These are phyloP conservation scores for Neurospora sp. DNA, from an alignment of 495 filamentous ascomycete genomes.

Conservation along the genomic window DNA sequence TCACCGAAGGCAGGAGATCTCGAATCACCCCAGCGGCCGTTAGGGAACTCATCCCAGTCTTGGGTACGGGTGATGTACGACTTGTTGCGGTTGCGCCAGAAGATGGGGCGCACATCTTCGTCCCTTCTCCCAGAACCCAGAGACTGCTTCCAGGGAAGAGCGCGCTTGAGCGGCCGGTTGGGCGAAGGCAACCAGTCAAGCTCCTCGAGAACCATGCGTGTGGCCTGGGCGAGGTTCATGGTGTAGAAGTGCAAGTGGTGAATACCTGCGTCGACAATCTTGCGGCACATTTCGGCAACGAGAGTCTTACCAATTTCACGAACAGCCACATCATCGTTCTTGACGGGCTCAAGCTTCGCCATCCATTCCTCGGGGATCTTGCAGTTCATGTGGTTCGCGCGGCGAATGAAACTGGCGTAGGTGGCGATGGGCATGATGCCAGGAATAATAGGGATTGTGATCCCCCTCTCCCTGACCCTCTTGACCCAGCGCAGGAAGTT, in stretches of 20 bases:
- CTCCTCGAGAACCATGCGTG: conserved; percentile 86
- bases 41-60: conserved; percentile 99
- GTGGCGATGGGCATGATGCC: conserved; percentile 99
- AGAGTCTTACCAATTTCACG: conserved; percentile 81
- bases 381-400: conserved; percentile 81
- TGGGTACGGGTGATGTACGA: conserved; percentile 93
- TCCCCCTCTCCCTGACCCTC: conserved; percentile 73
- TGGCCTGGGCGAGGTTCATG: conserved; percentile 96
- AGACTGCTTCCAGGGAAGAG: conserved; percentile 91
- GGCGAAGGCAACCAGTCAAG: conserved; percentile 68
- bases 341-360: conserved; percentile 75
- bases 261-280: conserved; percentile 71
- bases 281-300: conserved; percentile 85
- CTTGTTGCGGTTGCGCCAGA: conserved; percentile 95
- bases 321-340: conserved; percentile 91
- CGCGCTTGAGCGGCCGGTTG: conserved; percentile 64
- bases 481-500: conserved; percentile 85
- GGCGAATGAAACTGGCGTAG: conserved; percentile 79
- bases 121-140: conserved; percentile 76
- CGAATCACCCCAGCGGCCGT: conserved; percentile 97
- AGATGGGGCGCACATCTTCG: conserved; percentile 97
- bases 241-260: conserved; percentile 96
- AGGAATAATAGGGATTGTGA: conserved; percentile 84
- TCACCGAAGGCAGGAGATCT: conserved; percentile 95
- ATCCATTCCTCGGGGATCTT: conserved; percentile 74